Evolutionary conservation across 352 stramenopile species (phyloP).

Genomic region (Phytopythium litorale): DNA sequence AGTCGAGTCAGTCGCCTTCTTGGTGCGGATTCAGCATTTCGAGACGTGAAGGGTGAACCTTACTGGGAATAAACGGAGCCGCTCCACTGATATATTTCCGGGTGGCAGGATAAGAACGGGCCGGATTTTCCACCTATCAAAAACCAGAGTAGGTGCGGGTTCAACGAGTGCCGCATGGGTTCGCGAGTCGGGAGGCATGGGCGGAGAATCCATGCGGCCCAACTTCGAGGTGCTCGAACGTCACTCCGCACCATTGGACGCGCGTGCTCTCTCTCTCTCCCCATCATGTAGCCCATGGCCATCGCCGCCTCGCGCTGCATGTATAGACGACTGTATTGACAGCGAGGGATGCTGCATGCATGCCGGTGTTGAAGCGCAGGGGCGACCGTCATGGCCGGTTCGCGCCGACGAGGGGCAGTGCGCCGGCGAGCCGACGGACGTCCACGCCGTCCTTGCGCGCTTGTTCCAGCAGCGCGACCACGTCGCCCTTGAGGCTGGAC

Average conservation of each 20-base stretch:
- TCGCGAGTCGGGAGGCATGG: too few species aligned
- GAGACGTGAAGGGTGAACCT: background rate
- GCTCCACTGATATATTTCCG: constrained; percentile 2
- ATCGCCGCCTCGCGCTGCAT: too few species aligned
- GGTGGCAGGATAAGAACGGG: background rate
- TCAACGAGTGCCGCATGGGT: too few species aligned
- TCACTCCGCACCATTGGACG: too few species aligned
- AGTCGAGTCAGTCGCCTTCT: background rate
- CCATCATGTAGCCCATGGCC: too few species aligned
- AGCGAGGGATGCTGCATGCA: background rate
- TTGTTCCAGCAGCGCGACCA: constrained; percentile 67
- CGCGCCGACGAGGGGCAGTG: constrained; percentile 14
- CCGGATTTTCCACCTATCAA: background rate
- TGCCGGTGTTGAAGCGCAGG: background rate
- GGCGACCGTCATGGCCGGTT: background rate
- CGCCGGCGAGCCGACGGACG: constrained; percentile 44
- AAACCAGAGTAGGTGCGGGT: too few species aligned
- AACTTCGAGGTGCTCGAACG: too few species aligned
- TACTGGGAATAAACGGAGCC: background rate
- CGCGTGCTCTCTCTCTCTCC: too few species aligned
- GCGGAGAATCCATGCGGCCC: too few species aligned
- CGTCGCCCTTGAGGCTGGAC: constrained; percentile 54
- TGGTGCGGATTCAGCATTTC: too few species aligned
- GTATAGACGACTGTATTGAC: too few species aligned
- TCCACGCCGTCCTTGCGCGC: constrained; percentile 65